These are phyloP conservation scores for Sporisorium graminicola DNA, from an alignment of 1,284 basidiomycete genomes.

Conservation along the genomic window DNA sequence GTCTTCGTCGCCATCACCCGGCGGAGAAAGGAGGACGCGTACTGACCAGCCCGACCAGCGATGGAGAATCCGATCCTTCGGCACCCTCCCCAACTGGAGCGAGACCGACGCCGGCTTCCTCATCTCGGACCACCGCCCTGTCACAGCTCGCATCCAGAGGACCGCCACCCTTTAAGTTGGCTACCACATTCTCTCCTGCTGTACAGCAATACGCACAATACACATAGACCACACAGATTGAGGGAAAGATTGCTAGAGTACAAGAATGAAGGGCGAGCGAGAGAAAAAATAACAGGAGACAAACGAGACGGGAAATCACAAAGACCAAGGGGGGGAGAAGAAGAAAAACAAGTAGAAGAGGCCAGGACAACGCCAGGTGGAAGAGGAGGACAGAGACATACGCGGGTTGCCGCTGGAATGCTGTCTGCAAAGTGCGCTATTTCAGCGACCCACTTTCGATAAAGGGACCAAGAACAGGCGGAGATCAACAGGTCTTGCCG, in stretches of 20 bases:
- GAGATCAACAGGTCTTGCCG: slow-evolving; percentile 1
- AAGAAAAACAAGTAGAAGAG: too few relatives aligned
- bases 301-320: background rate
- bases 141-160: slow-evolving; percentile 42
- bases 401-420: slow-evolving; percentile 54
- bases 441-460: too few relatives aligned
- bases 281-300: slow-evolving; percentile 8
- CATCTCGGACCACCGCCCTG: slow-evolving; percentile 54
- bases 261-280: slow-evolving; percentile 2
- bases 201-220: background rate
- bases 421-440: slow-evolving; percentile 12
- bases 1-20: too few relatives aligned
- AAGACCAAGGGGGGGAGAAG: background rate
- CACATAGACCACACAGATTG: background rate
- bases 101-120: slow-evolving; percentile 54
- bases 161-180: slow-evolving; percentile 1
- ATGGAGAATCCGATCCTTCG: slow-evolving; percentile 48
- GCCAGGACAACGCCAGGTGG: too few relatives aligned
- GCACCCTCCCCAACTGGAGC: slow-evolving; percentile 54
- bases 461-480: too few relatives aligned
- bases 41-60: background rate
- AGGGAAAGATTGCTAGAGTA: slow-evolving; percentile 11
- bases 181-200: background rate
- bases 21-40: background rate
- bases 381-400: slow-evolving; percentile 11